Percentiles rank a stretch among this genome's conserved stretches.
Conservation (phyloP, 768 basidiomycete genomes). For the Termitomyces sp. region DNA sequence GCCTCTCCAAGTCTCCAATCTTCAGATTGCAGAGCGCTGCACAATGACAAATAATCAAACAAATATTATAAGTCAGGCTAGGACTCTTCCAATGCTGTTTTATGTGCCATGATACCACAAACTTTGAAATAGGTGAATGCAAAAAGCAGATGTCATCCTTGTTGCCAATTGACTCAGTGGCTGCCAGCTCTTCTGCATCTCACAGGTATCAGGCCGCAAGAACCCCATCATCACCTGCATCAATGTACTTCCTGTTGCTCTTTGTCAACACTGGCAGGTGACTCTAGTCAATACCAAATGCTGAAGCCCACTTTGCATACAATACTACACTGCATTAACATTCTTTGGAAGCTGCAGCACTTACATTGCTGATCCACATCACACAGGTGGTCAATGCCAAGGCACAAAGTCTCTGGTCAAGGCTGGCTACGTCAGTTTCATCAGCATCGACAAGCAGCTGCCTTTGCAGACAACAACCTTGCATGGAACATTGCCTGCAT, state of each 20-base stretch:
- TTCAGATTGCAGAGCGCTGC: neutral
- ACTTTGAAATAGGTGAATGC: conserved; percentile 37
- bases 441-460: conserved; percentile 37
- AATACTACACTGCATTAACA: conserved; percentile 77
- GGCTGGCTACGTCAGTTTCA: conserved; percentile 41
- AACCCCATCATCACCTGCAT: conserved; percentile 68
- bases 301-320: conserved; percentile 74
- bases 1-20: neutral
- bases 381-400: conserved; percentile 44
- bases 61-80: neutral
- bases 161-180: conserved; percentile 26
- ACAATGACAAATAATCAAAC: neutral
- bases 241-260: conserved; percentile 68
- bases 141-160: conserved; percentile 34
- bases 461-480: conserved; percentile 23
- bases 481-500: conserved; percentile 20
- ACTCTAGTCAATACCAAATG: conserved; percentile 56
- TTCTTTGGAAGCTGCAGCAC: conserved; percentile 38
- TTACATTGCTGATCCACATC: conserved; percentile 42
- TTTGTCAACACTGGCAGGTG: conserved; percentile 41
- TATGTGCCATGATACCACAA: conserved; percentile 9
- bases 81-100: neutral
- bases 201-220: conserved; percentile 22
- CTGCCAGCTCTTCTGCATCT: conserved; percentile 32
- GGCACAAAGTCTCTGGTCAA: conserved; percentile 47